A percentile compares a stretch with the other conserved stretches of the same genome.
These are phyloP conservation scores for Tetradesmus lagerheimii DNA, from an alignment of 139 green algal species.

Conservation along the genomic window DNA sequence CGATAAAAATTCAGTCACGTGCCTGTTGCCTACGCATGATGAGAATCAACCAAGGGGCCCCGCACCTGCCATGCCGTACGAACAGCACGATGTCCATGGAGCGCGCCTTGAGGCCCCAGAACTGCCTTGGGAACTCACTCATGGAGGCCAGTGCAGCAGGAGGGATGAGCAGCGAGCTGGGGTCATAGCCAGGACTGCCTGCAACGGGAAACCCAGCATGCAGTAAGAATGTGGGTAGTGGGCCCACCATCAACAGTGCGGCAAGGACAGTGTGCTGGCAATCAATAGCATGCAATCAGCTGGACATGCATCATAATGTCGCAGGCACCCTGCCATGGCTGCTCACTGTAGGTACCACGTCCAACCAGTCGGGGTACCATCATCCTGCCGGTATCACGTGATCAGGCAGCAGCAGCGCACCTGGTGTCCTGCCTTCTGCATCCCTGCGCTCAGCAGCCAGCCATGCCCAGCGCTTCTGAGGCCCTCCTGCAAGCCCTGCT, in stretches of 20 bases:
- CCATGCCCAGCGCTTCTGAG: slow-evolving; percentile 59
- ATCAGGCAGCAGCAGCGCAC: too few species aligned
- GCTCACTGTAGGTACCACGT: neutral
- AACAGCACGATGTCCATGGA: slow-evolving; percentile 80
- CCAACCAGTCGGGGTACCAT: neutral
- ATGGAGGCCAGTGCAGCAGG: slow-evolving; percentile 45
- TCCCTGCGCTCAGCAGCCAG: slow-evolving; percentile 58
- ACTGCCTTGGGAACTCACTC: slow-evolving; percentile 58
- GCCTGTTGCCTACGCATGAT: too few species aligned
- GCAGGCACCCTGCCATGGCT: too few species aligned
- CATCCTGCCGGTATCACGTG: too few species aligned
- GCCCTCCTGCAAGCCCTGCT: slow-evolving; percentile 1
- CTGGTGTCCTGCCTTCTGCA: slow-evolving; percentile 47
- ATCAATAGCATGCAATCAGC: too few species aligned
- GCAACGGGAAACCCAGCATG: too few species aligned
- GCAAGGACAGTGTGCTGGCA: too few species aligned
- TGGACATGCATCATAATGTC: too few species aligned
- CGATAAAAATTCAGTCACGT: too few species aligned
- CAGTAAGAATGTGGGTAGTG: too few species aligned
- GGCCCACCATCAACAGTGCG: too few species aligned
- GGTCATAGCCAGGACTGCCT: slow-evolving; percentile 68
- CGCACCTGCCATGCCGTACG: slow-evolving; percentile 58
- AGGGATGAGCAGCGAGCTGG: slow-evolving; percentile 68
- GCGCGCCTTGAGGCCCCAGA: slow-evolving; percentile 61
- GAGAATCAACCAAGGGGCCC: too few species aligned